A percentile compares a stretch with the other conserved stretches of the same genome.
These are phyloP conservation scores for Blastocystis sp. DNA, from an alignment of 352 stramenopile species.

Conservation along the genomic window DNA sequence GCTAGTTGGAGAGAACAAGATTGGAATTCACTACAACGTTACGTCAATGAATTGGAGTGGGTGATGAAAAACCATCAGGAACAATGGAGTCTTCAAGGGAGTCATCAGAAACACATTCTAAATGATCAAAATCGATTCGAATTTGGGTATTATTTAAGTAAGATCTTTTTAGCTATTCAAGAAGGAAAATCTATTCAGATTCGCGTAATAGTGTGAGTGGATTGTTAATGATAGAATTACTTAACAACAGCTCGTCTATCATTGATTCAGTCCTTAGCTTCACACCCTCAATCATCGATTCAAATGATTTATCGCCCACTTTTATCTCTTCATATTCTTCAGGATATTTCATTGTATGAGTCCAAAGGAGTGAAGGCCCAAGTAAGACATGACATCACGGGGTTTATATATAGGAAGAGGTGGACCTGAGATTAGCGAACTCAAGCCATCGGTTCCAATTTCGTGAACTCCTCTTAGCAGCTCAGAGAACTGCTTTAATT, in stretches of 20 bases:
- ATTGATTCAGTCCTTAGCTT: neutral
- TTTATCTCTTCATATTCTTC: conserved; percentile 22
- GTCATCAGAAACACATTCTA: neutral
- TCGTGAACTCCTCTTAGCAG: conserved; percentile 16
- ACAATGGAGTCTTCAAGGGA: neutral
- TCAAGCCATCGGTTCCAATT: conserved; percentile 1
- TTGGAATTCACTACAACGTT: neutral
- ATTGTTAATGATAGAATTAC: neutral
- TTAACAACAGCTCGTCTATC: neutral
- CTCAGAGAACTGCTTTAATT: neutral
- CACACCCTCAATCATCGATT: neutral
- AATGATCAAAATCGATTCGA: neutral
- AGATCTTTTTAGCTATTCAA: conserved; percentile 6
- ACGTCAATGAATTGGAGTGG: conserved; percentile 22
- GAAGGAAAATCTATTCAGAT: neutral
- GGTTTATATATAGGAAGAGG: neutral
- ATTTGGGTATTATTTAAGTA: conserved; percentile 50
- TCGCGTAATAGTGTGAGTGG: neutral
- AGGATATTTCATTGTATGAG: neutral
- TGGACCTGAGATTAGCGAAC: neutral
- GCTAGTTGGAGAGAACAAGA: neutral
- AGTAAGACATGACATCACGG: neutral
- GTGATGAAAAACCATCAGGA: neutral
- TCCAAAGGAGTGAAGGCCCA: neutral
- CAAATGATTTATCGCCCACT: conserved; percentile 8